These are phyloP conservation scores for Casuarina equisetifolia DNA, from an alignment of 306 rosid genomes.

Conservation along the genomic window DNA sequence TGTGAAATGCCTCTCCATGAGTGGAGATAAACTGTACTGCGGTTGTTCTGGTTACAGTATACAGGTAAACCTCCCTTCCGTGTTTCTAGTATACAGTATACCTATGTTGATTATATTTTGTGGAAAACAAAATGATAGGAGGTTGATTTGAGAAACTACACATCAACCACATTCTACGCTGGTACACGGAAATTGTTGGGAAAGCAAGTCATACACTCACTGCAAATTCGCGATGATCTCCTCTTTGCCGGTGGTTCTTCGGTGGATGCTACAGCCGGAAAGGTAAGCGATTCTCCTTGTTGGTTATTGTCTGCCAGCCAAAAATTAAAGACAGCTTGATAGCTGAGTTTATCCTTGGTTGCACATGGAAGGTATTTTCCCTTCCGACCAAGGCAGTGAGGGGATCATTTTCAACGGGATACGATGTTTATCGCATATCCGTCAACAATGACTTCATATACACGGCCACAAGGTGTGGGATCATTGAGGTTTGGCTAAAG, in stretches of 20 bases:
- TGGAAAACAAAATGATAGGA: constrained; percentile 53
- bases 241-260: constrained; percentile 75
- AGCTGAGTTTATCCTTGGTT: constrained; percentile 1
- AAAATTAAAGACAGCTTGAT: neutral
- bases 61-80: constrained; percentile 47
- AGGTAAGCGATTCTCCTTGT: constrained; percentile 43
- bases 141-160: constrained; percentile 60
- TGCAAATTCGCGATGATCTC: constrained; percentile 62
- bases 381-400: constrained; percentile 59
- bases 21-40: constrained; percentile 69
- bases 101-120: neutral
- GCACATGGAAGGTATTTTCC: constrained; percentile 48
- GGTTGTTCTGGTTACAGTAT: constrained; percentile 85
- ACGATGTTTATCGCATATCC: constrained; percentile 68
- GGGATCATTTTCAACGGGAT: constrained; percentile 70
- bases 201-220: constrained; percentile 71
- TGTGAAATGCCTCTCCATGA: constrained; percentile 71
- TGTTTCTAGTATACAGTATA: neutral
- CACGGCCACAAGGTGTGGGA: constrained; percentile 73
- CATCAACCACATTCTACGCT: constrained; percentile 66
- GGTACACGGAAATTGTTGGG: constrained; percentile 79
- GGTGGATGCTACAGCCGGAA: constrained; percentile 70
- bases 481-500: constrained; percentile 77
- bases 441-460: constrained; percentile 69
- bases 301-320: neutral